These are phyloP conservation scores for Knoxdaviesia proteae DNA, from an alignment of 2,329 filamentous ascomycete species.

Conservation along the genomic window DNA sequence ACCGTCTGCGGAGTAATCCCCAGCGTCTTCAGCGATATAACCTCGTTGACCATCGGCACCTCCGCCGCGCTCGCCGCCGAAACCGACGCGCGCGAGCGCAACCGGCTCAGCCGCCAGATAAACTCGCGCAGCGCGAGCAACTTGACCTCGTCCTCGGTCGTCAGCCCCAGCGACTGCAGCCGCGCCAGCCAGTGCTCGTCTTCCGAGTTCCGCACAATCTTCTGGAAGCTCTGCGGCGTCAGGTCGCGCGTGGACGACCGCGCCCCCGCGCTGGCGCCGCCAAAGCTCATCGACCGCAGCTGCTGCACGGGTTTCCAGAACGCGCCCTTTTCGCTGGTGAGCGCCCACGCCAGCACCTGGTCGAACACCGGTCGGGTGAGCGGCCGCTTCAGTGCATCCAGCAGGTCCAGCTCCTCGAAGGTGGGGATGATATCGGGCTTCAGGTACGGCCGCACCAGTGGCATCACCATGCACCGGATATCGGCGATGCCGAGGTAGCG, in stretches of 20 bases:
- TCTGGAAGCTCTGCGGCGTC: slow-evolving; percentile 35
- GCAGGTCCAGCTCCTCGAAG: slow-evolving; percentile 50
- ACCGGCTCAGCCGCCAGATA: slow-evolving; percentile 66
- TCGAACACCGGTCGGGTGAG: slow-evolving; percentile 66
- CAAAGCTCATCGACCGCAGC: slow-evolving; percentile 42
- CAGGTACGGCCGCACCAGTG: slow-evolving; percentile 62
- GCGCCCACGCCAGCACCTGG: slow-evolving; percentile 68
- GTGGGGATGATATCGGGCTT: slow-evolving; percentile 46
- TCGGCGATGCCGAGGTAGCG: slow-evolving; percentile 62
- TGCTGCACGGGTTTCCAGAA: slow-evolving; percentile 72
- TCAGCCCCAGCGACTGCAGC: slow-evolving; percentile 65
- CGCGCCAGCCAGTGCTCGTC: slow-evolving; percentile 86
- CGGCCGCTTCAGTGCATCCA: slow-evolving; percentile 69
- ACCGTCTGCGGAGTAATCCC: slow-evolving; percentile 72
- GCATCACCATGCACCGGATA: slow-evolving; percentile 61
- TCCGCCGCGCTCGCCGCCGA: slow-evolving; percentile 13
- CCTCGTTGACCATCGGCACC: slow-evolving; percentile 27
- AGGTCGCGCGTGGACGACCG: slow-evolving; percentile 35
- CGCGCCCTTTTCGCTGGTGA: slow-evolving; percentile 55
- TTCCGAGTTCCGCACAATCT: slow-evolving; percentile 61
- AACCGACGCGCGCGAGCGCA: slow-evolving; percentile 35
- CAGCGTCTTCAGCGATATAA: slow-evolving; percentile 55
- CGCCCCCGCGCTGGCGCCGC: slow-evolving; percentile 30
- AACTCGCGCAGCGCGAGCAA: slow-evolving; percentile 72
- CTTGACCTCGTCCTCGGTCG: slow-evolving; percentile 71